These are phyloP conservation scores for Silene latifolia DNA, from an alignment of 148 eudicot genomes.

Conservation along the genomic window DNA sequence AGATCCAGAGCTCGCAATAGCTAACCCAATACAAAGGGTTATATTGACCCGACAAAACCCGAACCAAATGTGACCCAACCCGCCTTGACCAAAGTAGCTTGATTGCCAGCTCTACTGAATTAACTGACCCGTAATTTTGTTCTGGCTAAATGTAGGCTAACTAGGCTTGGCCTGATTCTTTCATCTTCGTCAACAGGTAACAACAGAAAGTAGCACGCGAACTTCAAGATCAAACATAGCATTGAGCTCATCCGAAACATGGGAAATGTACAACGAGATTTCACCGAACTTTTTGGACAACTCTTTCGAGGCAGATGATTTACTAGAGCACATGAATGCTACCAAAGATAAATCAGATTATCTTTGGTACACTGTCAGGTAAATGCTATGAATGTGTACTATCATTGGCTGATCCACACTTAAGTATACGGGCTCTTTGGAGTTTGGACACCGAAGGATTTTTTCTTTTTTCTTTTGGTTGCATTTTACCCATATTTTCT, in stretches of 20 bases:
- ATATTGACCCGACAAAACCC: not conserved
- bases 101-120: not conserved
- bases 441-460: not conserved
- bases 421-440: not conserved
- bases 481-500: too few relatives aligned
- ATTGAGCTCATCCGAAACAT: conserved; percentile 30
- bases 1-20: not conserved
- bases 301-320: conserved; percentile 29
- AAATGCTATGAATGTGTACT: not conserved
- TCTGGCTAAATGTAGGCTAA: not conserved
- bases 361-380: conserved; percentile 51
- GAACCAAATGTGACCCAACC: not conserved
- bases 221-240: conserved; percentile 12
- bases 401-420: not conserved
- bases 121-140: not conserved
- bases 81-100: not conserved
- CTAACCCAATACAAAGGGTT: not conserved
- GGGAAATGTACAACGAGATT: conserved; percentile 39
- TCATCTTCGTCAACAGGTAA: conserved; percentile 21
- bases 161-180: not conserved
- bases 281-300: conserved; percentile 30
- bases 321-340: conserved; percentile 45
- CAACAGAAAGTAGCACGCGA: conserved; percentile 34
- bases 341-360: conserved; percentile 54
- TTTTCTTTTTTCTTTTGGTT: too few relatives aligned